Evolutionary conservation across 2,329 filamentous ascomycete species (phyloP).

Genomic region (Colletotrichum theobromicola): DNA sequence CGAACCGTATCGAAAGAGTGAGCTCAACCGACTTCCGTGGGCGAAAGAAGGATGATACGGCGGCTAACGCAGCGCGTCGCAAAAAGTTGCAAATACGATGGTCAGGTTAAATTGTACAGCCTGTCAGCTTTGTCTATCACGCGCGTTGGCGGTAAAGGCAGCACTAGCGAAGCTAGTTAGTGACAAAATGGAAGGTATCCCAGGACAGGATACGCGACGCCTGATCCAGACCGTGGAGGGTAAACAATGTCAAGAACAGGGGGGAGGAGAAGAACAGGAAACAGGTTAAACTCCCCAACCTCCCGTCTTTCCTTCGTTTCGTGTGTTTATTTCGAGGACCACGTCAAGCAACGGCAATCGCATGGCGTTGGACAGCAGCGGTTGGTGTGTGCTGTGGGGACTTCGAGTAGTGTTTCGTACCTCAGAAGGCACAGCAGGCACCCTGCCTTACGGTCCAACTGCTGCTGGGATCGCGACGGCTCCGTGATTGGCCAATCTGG

Average conservation of each 20-base stretch:
- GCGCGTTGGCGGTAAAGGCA: not conserved
- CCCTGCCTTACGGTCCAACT: too few relatives aligned
- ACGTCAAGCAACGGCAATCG: not conserved
- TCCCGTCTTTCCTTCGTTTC: not conserved
- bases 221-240: too few relatives aligned
- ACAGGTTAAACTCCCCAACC: not conserved
- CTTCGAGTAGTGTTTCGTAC: not conserved
- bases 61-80: not conserved
- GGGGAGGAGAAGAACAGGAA: not conserved
- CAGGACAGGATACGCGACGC: not conserved
- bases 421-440: too few relatives aligned
- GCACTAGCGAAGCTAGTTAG: not conserved
- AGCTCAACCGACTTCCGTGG: not conserved
- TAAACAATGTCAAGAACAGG: not conserved
- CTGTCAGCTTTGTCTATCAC: not conserved
- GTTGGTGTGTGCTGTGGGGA: not conserved
- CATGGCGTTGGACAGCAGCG: not conserved
- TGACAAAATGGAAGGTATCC: not conserved
- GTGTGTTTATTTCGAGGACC: slow-evolving; percentile 10
- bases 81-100: not conserved
- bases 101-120: not conserved
- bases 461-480: not conserved
- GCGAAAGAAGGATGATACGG: not conserved
- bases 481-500: not conserved
- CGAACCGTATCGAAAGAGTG: not conserved